Evolutionary conservation across 179 eudicot species (phyloP), one percentile per base, ranked within the genome.

Genomic region (Spinacia oleracea): DNA sequence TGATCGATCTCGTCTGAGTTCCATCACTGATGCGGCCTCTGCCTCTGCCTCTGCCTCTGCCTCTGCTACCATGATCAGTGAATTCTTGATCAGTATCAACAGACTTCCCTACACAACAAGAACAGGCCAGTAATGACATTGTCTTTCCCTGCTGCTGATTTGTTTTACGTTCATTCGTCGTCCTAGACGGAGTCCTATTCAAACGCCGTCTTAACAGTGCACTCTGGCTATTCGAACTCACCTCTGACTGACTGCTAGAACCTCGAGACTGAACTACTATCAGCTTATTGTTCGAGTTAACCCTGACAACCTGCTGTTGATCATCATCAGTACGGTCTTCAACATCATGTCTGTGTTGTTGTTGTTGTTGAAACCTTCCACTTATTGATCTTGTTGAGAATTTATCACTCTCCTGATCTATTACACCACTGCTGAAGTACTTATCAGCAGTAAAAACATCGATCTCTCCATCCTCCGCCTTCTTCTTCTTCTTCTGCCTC

Each of bases 401-500:
- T 35, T 27, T 77, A 20, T 79, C 70, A 48, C 20, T 27, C 48
- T 56, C 45, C 27, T 72, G 77, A 16, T 79, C 71, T 32, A 80
- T 68, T 12, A 60, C 79, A 9, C 83, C 96, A 46, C 81, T 89
- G 87, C 82, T 88, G 85, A 93, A 95, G 86, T 95, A 95, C 76
- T 86, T 95, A 64, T 91, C 93, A 0, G 98, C 98, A 27, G 84
- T 83, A 60, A 95, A 95, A 9, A 93, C 86, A n/a, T 83, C 94
- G 20, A 94, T 86, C 77, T 94, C 98, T 63, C 77, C 84, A 25
- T 91, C 89, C 38, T 82, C 88, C 4, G 29, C 69, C 60, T 74
- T 78, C 74, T 81, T 85, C 38, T 23, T 66, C 60, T 74, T 78
- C 74, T 81, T 85, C 38, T 23, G 72, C 60, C 70, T 84, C 29